Conservation (phyloP, 2,329 filamentous ascomycete species). For the Lachnellula arida region DNA sequence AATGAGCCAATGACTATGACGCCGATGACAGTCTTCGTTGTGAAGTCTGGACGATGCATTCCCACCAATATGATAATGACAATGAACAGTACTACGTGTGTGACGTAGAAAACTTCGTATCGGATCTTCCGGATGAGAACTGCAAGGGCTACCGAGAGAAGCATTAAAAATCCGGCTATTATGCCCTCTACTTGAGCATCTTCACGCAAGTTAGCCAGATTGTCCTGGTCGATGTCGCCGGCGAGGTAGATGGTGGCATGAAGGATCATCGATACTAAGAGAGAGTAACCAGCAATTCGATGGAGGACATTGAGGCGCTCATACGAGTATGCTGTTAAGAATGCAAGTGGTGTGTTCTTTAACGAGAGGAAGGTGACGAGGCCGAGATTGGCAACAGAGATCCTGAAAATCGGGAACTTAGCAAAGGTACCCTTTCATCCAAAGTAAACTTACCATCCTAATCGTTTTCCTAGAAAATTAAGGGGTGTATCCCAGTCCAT, state of each 20-base stretch:
- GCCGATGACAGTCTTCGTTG: constrained; percentile 37
- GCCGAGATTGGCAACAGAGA: constrained; percentile 43
- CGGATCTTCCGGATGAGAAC: constrained; percentile 38
- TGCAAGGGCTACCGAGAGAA: constrained; percentile 40
- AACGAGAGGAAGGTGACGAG: constrained; percentile 51
- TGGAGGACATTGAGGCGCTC: constrained; percentile 56
- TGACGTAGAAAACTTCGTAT: constrained; percentile 53
- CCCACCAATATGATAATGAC: constrained; percentile 43
- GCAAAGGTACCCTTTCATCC: neutral
- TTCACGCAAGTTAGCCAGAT: constrained; percentile 33
- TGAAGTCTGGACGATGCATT: constrained; percentile 47
- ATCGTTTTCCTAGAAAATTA: constrained; percentile 10
- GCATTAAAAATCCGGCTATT: constrained; percentile 42
- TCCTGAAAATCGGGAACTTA: constrained; percentile 33
- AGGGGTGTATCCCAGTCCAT: constrained; percentile 18
- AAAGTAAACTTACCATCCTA: constrained; percentile 24
- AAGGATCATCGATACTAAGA: constrained; percentile 41
- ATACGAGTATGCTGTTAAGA: constrained; percentile 50
- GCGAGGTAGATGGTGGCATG: constrained; percentile 42
- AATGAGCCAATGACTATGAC: constrained; percentile 40
- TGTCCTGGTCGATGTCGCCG: constrained; percentile 28
- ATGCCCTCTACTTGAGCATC: constrained; percentile 44
- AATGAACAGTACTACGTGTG: constrained; percentile 47
- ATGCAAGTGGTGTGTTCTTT: constrained; percentile 53
- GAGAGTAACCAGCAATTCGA: constrained; percentile 45